Evolutionary conservation across 345 rosid genomes (phyloP).

Genomic region (Gossypium mustelinum): DNA sequence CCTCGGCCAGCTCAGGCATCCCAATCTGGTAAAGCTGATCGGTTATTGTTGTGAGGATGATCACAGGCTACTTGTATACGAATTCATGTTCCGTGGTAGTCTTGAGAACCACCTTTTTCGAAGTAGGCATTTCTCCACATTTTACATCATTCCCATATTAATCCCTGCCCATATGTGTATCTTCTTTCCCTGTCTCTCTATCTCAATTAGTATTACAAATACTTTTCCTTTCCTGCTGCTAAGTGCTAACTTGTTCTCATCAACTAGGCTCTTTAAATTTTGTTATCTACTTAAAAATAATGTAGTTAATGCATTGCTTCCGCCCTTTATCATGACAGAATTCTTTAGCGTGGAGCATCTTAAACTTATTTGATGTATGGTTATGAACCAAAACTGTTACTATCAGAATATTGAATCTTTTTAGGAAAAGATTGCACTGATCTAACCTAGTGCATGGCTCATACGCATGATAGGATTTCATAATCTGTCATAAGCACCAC

Average conservation of each 20-base stretch:
- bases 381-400: not conserved
- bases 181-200: not conserved
- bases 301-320: not conserved
- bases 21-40: constrained; percentile 88
- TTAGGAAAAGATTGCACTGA: not conserved
- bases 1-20: constrained; percentile 95
- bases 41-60: constrained; percentile 96
- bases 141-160: not conserved
- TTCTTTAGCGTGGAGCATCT: not conserved
- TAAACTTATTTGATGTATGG: not conserved
- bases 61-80: constrained; percentile 83
- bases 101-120: constrained; percentile 95
- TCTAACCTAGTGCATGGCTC: not conserved
- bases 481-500: not conserved
- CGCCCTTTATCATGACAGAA: not conserved
- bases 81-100: constrained; percentile 95
- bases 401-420: not conserved
- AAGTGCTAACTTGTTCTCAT: not conserved
- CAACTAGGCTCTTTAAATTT: not conserved
- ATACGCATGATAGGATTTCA: not conserved
- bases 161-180: not conserved
- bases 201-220: not conserved
- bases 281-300: not conserved
- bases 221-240: not conserved
- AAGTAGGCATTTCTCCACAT: constrained; percentile 40